Base-by-base conservation (phyloP, 129 eudicot genomes). In the Flaveria sonorensis region DNA sequence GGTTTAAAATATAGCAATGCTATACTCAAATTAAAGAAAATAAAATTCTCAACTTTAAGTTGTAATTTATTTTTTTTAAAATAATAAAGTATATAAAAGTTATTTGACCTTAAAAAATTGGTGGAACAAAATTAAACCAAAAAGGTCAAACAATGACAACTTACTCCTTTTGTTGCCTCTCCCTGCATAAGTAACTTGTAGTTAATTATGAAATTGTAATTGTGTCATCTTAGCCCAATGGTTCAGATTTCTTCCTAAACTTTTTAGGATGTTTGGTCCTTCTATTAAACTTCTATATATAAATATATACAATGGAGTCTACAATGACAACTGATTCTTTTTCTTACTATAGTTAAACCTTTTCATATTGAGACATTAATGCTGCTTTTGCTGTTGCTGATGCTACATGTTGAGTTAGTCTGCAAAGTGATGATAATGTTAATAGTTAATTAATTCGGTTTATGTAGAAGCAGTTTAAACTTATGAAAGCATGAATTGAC, bases 401-500 rank as follows among this genome's bases (percentile, higher is more conserved):
- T 66, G 71, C 24, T 39, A 66, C 71, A 2, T 15, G 15, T 66
- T n/a, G 50, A 66, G 39, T 40, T 68, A 19, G 72, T 62, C n/a
- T 4, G 50, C 70, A 19, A 66, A 68, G 23, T 42, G 28, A 68
- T 68, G 19, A 36, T n/a, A 39, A 13, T 28, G 11, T 28, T 12
- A 13, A 63, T 30, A 26, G 19, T 14, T 36, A 64, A 64, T 9
- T 64, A 32, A 26, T 50, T 21, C 9, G 24, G 1, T 20, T 26
- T 65, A 50, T 56, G 16, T 77, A 77, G 30, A 68, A 55, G 68
- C 42, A 10, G 69, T 68, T 77, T 23, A 68, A 68, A 4, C 75
- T 68, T 56, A 40, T n/a, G 60, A 16, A 46, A 77, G 59, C 75
- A 56, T 77, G 23, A 68, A 55, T 43, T 77, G 69, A 56, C 75